Conservation (phyloP, 2,329 filamentous ascomycete species). For the Pseudogymnoascus sp. region DNA sequence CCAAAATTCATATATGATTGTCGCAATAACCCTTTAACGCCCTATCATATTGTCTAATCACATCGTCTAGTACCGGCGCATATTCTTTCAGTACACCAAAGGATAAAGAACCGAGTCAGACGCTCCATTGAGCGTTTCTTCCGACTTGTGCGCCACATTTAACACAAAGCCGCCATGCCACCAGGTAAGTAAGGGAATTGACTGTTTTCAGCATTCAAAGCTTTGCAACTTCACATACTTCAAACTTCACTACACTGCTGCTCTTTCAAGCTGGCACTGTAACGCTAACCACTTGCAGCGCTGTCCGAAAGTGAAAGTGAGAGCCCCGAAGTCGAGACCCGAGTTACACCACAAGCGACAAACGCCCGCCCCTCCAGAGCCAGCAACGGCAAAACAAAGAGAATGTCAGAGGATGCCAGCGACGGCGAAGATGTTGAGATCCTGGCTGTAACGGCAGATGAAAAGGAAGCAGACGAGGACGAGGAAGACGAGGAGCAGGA, state of each 20-base stretch:
- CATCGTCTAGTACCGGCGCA: neutral
- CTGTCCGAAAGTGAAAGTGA: neutral
- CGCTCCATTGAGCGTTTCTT: neutral
- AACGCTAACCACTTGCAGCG: neutral
- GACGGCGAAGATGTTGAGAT: slow-evolving; percentile 23
- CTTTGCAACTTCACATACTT: neutral
- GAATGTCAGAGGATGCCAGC: neutral
- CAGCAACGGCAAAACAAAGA: neutral
- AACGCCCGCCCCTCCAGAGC: neutral
- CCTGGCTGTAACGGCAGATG: slow-evolving; percentile 11
- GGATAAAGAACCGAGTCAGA: neutral
- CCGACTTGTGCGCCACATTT: neutral
- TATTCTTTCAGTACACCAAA: neutral
- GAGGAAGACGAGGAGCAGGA: slow-evolving; percentile 34
- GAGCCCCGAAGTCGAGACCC: neutral
- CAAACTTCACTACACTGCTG: neutral
- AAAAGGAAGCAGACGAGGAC: slow-evolving; percentile 28
- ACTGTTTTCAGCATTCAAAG: neutral
- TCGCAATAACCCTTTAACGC: neutral
- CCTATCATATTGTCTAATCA: neutral
- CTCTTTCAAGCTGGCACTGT: neutral
- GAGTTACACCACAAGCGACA: neutral
- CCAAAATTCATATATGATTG: neutral
- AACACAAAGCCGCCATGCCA: neutral
- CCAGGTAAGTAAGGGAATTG: neutral